A percentile compares a stretch with the other conserved stretches of the same genome.
Conservation (phyloP, 495 filamentous ascomycete species). For the Daldinia bambusicola region DNA sequence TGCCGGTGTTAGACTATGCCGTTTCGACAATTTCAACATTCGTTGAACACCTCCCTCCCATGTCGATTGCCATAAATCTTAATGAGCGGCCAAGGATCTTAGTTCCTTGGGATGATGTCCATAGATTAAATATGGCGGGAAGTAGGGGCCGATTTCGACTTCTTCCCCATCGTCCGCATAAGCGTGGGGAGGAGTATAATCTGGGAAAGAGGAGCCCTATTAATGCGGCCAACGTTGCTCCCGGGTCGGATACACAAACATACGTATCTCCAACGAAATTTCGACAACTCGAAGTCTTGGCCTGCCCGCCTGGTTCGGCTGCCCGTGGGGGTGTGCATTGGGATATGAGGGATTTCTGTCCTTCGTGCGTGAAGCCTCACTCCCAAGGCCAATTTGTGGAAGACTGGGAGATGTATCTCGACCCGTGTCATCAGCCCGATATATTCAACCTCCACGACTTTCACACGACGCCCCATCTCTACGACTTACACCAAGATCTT, state of each 20-base stretch:
- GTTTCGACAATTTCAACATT: conserved; percentile 74
- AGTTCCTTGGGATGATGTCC: conserved; percentile 67
- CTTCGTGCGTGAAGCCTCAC: conserved; percentile 71
- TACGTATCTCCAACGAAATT: conserved; percentile 59
- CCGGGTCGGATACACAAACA: conserved; percentile 33
- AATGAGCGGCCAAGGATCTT: conserved; percentile 81
- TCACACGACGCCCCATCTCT: conserved; percentile 70
- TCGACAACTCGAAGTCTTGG: conserved; percentile 59
- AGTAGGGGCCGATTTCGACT: conserved; percentile 42
- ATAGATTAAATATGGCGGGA: conserved; percentile 50
- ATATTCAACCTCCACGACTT: conserved; percentile 78
- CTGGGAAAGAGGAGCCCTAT: conserved; percentile 13
- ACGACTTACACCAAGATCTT: conserved; percentile 69
- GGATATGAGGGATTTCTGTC: conserved; percentile 67
- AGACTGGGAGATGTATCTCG: conserved; percentile 70
- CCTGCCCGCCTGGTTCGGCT: conserved; percentile 68
- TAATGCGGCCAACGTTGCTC: conserved; percentile 3
- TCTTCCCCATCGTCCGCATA: conserved; percentile 47
- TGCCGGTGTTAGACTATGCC: conserved; percentile 69
- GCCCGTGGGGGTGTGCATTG: conserved; percentile 64
- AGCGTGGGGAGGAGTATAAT: conserved; percentile 49
- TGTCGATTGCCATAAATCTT: conserved; percentile 84
- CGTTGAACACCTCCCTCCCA: conserved; percentile 75
- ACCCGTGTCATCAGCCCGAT: conserved; percentile 84
- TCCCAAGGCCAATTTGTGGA: conserved; percentile 72